phyloP scores from a whole-genome alignment of 305 asterid genomes.

The Stenogyne calaminthoides region DNA sequence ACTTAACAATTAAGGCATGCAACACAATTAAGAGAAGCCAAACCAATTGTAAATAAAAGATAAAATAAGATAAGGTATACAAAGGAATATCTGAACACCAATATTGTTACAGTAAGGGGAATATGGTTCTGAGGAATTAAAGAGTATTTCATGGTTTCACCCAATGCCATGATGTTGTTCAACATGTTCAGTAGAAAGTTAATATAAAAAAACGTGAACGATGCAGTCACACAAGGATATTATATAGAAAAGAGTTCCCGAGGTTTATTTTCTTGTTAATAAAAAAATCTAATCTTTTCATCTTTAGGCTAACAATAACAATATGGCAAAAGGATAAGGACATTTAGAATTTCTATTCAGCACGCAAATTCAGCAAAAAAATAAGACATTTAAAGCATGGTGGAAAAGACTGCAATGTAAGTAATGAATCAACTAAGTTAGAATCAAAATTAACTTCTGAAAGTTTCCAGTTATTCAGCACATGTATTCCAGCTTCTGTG shows the following conservation, averaged over 20 bases:
- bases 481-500: background rate
- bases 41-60: background rate
- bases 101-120: background rate
- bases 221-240: background rate
- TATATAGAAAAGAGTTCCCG: background rate
- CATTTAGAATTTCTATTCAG: background rate
- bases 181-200: background rate
- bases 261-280: background rate
- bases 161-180: constrained; percentile 5
- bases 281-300: background rate
- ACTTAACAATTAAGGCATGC: background rate
- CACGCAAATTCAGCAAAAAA: background rate
- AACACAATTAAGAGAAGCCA: constrained; percentile 4
- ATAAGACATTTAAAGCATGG: background rate
- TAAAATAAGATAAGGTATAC: background rate
- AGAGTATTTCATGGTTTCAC: background rate
- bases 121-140: background rate
- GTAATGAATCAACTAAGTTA: background rate
- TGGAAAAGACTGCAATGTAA: background rate
- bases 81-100: background rate
- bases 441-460: background rate
- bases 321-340: background rate
- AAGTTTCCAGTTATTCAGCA: background rate
- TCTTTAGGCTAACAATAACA: background rate
- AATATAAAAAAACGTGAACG: background rate